phyloP scores from a whole-genome alignment of 225 moss, liverwort and hornwort genomes.

The Rhytidiadelphus loreus region DNA sequence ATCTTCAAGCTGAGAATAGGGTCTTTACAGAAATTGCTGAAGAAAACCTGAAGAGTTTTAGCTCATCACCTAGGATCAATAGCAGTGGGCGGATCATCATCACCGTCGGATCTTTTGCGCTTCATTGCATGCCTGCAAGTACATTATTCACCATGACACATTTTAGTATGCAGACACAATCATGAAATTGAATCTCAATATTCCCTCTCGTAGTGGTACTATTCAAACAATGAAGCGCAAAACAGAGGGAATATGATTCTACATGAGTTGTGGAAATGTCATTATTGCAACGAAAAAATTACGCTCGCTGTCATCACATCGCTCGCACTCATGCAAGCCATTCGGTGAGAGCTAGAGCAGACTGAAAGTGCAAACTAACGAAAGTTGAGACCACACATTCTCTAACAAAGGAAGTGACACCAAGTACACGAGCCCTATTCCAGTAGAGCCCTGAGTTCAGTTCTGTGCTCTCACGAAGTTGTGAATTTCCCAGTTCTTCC shows the following conservation, averaged over 20 bases:
- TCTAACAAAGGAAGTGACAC: background rate
- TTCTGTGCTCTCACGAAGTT: background rate
- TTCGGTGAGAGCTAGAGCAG: no score
- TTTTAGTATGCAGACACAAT: background rate
- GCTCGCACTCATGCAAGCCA: no score
- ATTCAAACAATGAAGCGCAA: no score
- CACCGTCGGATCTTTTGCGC: background rate
- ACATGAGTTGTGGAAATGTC: no score
- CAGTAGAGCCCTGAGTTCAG: background rate
- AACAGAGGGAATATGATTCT: no score
- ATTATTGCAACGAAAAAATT: no score
- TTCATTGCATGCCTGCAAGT: background rate
- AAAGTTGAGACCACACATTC: background rate
- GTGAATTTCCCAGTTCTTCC: background rate
- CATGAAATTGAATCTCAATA: background rate
- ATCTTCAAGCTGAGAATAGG: background rate
- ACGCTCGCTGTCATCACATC: no score
- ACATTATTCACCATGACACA: background rate
- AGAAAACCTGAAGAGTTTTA: background rate
- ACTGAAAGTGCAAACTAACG: background rate
- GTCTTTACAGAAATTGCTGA: background rate
- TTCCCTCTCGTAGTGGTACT: no score
- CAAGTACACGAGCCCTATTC: background rate
- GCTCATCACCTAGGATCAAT: background rate
- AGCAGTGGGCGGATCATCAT: background rate